Evolutionary conservation across 140 eudicot species (phyloP), one percentile per base, ranked within the genome.

Genomic region (Bidens hawaiensis): DNA sequence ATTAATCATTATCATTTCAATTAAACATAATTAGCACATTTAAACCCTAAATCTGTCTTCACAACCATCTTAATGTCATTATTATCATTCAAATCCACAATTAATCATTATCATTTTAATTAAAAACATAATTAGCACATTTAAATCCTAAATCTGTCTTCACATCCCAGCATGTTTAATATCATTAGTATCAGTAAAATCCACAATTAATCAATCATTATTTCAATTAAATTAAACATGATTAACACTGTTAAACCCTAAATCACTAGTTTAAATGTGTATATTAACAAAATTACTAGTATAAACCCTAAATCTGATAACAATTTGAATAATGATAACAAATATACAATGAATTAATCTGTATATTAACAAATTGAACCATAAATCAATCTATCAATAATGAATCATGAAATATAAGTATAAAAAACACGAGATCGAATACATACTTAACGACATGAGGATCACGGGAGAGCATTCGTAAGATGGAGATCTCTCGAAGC

Each of bases 381-480:
- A n/a, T n/a, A n/a, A n/a, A n/a, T n/a, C n/a, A n/a, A n/a, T 6
- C 2, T 30, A 21, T 43, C 3, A 10, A 18, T 23, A 60, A 52
- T 55, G 36, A 34, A 17, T 9, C 5, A 19, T 26, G 0, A 24
- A 64, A 61, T 42, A 31, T 31, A 10, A 38, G n/a, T n/a, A n/a
- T n/a, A n/a, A n/a, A n/a, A n/a, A n/a, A n/a, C n/a, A n/a, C n/a
- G 4, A 52, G 47, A 64, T 15, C n/a, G 50, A 66, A 33, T 0
- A 47, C 49, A 47, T 73, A 89, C 99, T 77, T 82, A 73, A 91
- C 96, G 11, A 91, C 62, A 46, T 91, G 95, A 55, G 96, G 99
- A 65, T 87, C 99, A 17, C 95, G 68, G 2, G 99, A 91, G 25
- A 87, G 77, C 96, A 91, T 91, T 2, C 96, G n/a, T n/a, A n/a